These are phyloP conservation scores for Maudiozyma barnettii DNA, from an alignment of 805 yeast species.

Conservation along the genomic window DNA sequence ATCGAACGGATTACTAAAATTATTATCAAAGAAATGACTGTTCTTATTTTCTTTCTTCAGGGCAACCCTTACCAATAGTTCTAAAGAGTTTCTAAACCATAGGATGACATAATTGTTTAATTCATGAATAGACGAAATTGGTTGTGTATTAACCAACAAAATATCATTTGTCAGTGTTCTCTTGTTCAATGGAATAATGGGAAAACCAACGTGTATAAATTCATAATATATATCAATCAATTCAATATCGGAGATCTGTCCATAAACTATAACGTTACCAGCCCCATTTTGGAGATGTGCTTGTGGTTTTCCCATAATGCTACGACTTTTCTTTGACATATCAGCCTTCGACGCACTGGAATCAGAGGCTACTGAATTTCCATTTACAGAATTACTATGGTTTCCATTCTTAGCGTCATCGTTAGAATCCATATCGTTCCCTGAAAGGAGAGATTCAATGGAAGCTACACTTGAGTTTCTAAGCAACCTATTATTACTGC, in stretches of 20 bases:
- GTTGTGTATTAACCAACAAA: conserved; percentile 24
- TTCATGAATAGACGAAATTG: conserved; percentile 24
- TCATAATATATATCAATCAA: conserved; percentile 40
- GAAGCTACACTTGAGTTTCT: conserved; percentile 5
- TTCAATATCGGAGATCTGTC: conserved; percentile 28
- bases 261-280: conserved; percentile 12
- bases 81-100: conserved; percentile 29
- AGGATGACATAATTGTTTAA: conserved; percentile 24
- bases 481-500: neutral
- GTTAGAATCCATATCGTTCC: neutral
- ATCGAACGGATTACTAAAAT: conserved; percentile 3
- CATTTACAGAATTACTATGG: neutral
- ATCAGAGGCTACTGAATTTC: neutral
- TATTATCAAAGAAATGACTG: conserved; percentile 11
- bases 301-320: neutral
- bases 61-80: conserved; percentile 23
- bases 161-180: conserved; percentile 25
- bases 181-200: conserved; percentile 32
- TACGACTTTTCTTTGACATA: neutral
- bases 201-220: conserved; percentile 34
- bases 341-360: neutral
- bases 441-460: conserved; percentile 4
- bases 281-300: neutral
- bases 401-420: neutral
- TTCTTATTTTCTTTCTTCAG: conserved; percentile 11